These are phyloP conservation scores for Acer yangbiense DNA, from an alignment of 345 rosid species.

Conservation along the genomic window DNA sequence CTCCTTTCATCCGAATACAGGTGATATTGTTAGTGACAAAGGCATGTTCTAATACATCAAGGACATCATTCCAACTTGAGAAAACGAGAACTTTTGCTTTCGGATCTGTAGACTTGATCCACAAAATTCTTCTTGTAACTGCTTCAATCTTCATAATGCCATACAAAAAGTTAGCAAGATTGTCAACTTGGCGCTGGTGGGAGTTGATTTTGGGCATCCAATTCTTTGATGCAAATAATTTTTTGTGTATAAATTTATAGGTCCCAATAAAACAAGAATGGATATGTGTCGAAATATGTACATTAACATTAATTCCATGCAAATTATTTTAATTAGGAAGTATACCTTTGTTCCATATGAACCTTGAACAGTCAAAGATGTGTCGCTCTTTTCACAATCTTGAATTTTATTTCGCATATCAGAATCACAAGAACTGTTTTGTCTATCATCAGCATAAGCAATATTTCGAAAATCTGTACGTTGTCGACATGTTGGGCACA, in stretches of 20 bases:
- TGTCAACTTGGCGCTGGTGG: neutral
- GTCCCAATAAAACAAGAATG: neutral
- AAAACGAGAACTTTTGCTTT: constrained; percentile 87
- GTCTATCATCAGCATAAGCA: constrained; percentile 79
- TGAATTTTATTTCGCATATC: constrained; percentile 33
- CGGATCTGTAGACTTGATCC: constrained; percentile 77
- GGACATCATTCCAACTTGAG: constrained; percentile 99
- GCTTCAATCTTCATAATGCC: constrained; percentile 76
- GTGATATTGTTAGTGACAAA: constrained; percentile 67
- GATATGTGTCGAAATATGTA: neutral
- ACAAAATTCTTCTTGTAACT: constrained; percentile 78
- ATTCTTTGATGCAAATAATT: too few relatives aligned
- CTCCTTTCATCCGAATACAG: constrained; percentile 88
- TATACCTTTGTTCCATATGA: constrained; percentile 97
- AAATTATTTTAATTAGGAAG: constrained; percentile 3
- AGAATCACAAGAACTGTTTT: constrained; percentile 33
- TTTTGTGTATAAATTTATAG: too few relatives aligned
- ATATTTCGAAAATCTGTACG: constrained; percentile 81
- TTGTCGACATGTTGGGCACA: constrained; percentile 95
- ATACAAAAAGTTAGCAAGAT: constrained; percentile 23
- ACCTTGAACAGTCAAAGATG: constrained; percentile 71
- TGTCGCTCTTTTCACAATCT: constrained; percentile 52
- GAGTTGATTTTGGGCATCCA: too few relatives aligned
- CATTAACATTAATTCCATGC: neutral
- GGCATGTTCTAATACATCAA: constrained; percentile 92